These are phyloP conservation scores for Funneliformis mosseae DNA, from an alignment of 192 early-diverging fungal species.

Conservation along the genomic window DNA sequence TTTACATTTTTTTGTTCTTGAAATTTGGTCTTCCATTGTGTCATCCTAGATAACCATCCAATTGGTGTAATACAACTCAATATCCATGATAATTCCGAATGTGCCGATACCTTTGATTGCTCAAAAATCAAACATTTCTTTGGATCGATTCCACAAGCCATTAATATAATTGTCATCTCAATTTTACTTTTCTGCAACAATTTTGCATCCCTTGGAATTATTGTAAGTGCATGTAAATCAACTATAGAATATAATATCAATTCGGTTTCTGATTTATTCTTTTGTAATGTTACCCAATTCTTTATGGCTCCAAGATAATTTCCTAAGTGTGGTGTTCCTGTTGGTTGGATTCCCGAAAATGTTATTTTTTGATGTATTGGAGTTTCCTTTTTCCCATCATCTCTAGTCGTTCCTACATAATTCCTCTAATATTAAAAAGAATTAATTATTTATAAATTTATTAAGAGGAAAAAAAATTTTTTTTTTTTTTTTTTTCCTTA, in stretches of 20 bases:
- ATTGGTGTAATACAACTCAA: conserved; percentile 86
- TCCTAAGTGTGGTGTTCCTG: conserved; percentile 89
- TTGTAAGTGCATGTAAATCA: conserved; percentile 91
- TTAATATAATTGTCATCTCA: conserved; percentile 74
- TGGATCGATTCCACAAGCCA: conserved; percentile 87
- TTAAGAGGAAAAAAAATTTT: neutral
- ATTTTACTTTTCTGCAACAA: conserved; percentile 61
- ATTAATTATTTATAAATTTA: neutral
- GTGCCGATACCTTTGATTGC: conserved; percentile 77
- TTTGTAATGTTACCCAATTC: conserved; percentile 84
- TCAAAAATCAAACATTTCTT: conserved; percentile 74
- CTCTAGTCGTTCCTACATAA: neutral
- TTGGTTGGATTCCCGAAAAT: conserved; percentile 93
- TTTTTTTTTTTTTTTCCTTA: neutral
- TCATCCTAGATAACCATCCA: conserved; percentile 91
- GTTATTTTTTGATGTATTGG: conserved; percentile 38
- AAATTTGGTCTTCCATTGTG: conserved; percentile 86
- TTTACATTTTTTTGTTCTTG: conserved; percentile 43
- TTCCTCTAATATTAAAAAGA: neutral
- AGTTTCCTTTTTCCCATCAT: neutral
- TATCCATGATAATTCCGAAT: conserved; percentile 85
- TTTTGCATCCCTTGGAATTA: conserved; percentile 66
- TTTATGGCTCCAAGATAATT: conserved; percentile 91
- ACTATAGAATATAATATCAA: conserved; percentile 77
- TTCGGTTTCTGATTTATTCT: conserved; percentile 36